Base-by-base conservation (phyloP, 495 filamentous ascomycete genomes). In the Aspergillus hancockii region DNA sequence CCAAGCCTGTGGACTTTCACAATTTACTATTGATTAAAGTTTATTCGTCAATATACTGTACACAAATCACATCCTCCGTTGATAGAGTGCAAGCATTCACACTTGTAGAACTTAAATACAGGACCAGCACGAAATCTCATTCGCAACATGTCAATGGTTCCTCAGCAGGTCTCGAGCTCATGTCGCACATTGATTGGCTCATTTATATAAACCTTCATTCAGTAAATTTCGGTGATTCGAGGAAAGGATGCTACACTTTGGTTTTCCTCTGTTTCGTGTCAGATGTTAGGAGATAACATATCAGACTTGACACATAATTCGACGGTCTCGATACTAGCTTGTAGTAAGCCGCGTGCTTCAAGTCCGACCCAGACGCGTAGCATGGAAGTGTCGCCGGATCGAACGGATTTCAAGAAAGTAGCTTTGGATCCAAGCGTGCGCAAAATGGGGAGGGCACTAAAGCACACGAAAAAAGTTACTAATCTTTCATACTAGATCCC, bases 301-400 rank as follows among this genome's bases (percentile, higher is more conserved):
- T 94, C 90, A 71, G 91, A 93, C 66, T 90, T 90, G 65, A 95
- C 91, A 64, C 90, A 91, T 55, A 83, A 74, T 70, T 93, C 91
- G 14, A 96, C 92, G 71, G 90, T 90, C 64, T 97, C 91, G 45
- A 92, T 85, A 58, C 89, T 92, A 47, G 90, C 91, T 72, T 92
- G 89, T 73, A 98, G 79, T 68, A 94, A 90, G 62, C 86, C 88
- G 58, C 94, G 83, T 22, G 92, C 89, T 71, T 98, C 94, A 21
- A 98, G 75, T 13, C 92, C 93, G 34, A 93, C 82, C 94, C 94
- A 98, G 0, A 98, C 86, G 68, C 92, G 91, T 62, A 97, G 75
- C 88, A 98, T 93, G n/a, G 88, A 91, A 63, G 90, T 88, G 65
- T 96, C 93, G 52, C 88, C 88, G 36, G 83, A 78, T 57, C 83